Evolutionary conservation across 2,329 filamentous ascomycete species (phyloP).

Genomic region (Lasiodiplodia gonubiensis): DNA sequence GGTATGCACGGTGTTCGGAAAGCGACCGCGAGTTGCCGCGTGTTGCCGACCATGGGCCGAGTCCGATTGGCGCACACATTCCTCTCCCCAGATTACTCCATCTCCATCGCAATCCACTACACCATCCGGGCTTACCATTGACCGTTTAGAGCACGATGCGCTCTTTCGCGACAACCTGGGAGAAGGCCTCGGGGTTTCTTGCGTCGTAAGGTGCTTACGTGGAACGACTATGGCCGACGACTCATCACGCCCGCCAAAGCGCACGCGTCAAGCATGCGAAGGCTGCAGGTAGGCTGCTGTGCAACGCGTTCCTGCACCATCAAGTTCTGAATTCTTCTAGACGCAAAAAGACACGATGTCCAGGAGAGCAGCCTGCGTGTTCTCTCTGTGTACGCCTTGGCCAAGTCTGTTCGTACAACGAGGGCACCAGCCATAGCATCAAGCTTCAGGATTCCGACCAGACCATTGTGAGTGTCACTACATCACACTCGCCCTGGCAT

Average conservation of each 20-base stretch:
- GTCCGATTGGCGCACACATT: too few relatives aligned
- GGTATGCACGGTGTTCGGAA: not conserved
- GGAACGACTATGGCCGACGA: not conserved
- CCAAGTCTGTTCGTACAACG: slow-evolving; percentile 46
- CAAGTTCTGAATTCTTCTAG: slow-evolving; percentile 36
- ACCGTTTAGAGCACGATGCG: not conserved
- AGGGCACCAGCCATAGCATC: not conserved
- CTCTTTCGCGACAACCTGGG: not conserved
- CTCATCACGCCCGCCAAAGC: slow-evolving; percentile 12
- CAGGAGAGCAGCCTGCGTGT: slow-evolving; percentile 57
- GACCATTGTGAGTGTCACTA: not conserved
- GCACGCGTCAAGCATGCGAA: slow-evolving; percentile 11
- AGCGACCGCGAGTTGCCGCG: not conserved
- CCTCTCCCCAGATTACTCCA: not conserved
- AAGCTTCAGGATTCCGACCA: not conserved
- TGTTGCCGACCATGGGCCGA: not conserved
- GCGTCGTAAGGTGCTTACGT: not conserved
- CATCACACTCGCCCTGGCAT: not conserved
- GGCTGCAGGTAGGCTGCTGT: slow-evolving; percentile 11
- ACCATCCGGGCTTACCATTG: not conserved
- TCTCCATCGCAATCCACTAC: not conserved
- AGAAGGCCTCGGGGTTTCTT: not conserved
- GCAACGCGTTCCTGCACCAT: too few relatives aligned
- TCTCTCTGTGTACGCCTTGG: slow-evolving; percentile 57
- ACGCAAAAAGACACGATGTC: slow-evolving; percentile 59